Evolutionary conservation across 2,329 filamentous ascomycete genomes (phyloP).

Genomic region (Aspergillus hiratsukae): DNA sequence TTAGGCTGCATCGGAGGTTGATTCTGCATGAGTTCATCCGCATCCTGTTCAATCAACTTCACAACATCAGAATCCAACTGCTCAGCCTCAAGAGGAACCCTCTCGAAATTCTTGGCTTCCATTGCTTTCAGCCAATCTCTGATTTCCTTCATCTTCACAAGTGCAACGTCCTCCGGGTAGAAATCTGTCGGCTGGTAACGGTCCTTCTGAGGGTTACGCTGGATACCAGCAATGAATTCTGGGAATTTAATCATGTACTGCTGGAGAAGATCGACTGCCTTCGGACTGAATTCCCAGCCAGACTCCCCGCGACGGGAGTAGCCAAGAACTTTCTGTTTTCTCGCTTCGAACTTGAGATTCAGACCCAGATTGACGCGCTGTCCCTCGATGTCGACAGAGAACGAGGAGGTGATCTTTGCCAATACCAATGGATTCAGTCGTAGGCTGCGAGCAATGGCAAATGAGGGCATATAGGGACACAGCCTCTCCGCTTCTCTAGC

Average conservation of each 20-base stretch:
- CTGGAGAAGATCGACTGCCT: conserved; percentile 73
- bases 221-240: conserved; percentile 87
- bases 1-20: conserved; percentile 56
- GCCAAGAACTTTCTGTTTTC: conserved; percentile 90
- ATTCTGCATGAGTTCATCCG: conserved; percentile 58
- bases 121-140: conserved; percentile 87
- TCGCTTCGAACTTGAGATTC: conserved; percentile 94
- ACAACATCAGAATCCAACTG: conserved; percentile 92
- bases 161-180: conserved; percentile 69
- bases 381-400: conserved; percentile 76
- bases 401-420: conserved; percentile 94
- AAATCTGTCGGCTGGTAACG: conserved; percentile 82
- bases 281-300: conserved; percentile 93
- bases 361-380: conserved; percentile 84
- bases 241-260: conserved; percentile 93
- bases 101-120: conserved; percentile 87
- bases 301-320: conserved; percentile 82
- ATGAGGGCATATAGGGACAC: conserved; percentile 80
- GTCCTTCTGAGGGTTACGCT: conserved; percentile 77
- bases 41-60: conserved; percentile 69
- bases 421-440: conserved; percentile 79
- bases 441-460: conserved; percentile 77
- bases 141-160: conserved; percentile 85
- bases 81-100: conserved; percentile 92
- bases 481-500: conserved; percentile 64